Percentiles rank a stretch among this genome's conserved stretches.
These are phyloP conservation scores for Hygrophila difformis DNA, from an alignment of 257 asterid genomes.

Conservation along the genomic window DNA sequence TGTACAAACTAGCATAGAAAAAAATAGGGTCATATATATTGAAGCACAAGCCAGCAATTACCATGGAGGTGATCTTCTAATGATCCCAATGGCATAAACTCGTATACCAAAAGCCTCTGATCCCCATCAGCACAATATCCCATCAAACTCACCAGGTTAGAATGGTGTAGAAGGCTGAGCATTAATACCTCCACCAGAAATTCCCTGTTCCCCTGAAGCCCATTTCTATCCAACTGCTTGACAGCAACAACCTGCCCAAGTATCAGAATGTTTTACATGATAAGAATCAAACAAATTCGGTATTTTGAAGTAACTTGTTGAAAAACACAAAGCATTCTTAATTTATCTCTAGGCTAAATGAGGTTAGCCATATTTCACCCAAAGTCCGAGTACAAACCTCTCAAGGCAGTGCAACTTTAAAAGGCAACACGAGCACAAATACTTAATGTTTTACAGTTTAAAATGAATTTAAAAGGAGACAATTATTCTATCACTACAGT, in stretches of 20 bases:
- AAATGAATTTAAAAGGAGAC: too few species aligned
- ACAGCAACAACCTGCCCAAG: slow-evolving; percentile 36
- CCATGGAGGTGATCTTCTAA: slow-evolving; percentile 45
- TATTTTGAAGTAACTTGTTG: background rate
- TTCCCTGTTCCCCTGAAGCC: slow-evolving; percentile 47
- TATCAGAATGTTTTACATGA: slow-evolving; percentile 5
- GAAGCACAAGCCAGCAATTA: slow-evolving; percentile 3
- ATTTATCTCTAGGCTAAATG: too few species aligned
- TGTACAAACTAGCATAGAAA: too few species aligned
- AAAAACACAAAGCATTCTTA: too few species aligned
- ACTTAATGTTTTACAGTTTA: too few species aligned
- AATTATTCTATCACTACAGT: too few species aligned
- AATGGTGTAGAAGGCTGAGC: slow-evolving; percentile 38
- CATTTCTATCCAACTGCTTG: slow-evolving; percentile 33
- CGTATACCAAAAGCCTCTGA: slow-evolving; percentile 43
- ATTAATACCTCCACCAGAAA: slow-evolving; percentile 41
- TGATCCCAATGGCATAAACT: slow-evolving; percentile 39
- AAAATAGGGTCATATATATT: background rate
- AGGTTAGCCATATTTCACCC: too few species aligned
- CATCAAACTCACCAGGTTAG: slow-evolving; percentile 39
- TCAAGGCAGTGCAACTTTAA: too few species aligned
- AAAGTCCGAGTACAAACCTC: too few species aligned
- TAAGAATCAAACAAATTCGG: background rate
- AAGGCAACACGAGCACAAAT: too few species aligned
- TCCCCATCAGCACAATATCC: slow-evolving; percentile 45